Evolutionary conservation across 345 rosid species (phyloP).

Genomic region (Rhizophora apiculata): DNA sequence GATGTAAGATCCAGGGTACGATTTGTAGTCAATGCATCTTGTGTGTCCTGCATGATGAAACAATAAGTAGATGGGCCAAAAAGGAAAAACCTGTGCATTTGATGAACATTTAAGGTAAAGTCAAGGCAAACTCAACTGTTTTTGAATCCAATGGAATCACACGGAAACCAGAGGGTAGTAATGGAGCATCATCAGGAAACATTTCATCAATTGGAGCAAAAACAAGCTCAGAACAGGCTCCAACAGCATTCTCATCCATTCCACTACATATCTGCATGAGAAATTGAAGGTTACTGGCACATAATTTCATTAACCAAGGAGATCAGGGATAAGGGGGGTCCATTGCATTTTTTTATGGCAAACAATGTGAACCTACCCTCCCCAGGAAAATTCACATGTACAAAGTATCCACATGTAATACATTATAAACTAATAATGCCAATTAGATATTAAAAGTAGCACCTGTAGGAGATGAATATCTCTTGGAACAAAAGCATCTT

Average conservation of each 20-base stretch:
- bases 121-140: conserved; percentile 44
- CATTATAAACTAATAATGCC: background rate
- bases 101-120: background rate
- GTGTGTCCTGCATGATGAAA: conserved; percentile 42
- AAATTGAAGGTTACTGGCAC: conserved; percentile 2
- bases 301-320: background rate
- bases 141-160: conserved; percentile 86
- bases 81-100: background rate
- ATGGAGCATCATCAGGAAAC: conserved; percentile 97
- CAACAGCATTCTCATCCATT: conserved; percentile 86
- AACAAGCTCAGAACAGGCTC: conserved; percentile 86
- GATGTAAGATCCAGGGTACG: conserved; percentile 95
- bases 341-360: background rate
- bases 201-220: conserved; percentile 97
- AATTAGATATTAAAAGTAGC: background rate
- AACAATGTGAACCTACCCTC: background rate
- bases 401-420: background rate
- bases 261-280: conserved; percentile 78
- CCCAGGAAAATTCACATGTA: background rate
- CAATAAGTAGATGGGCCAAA: conserved; percentile 7
- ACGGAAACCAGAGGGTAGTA: conserved; percentile 94
- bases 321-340: too few relatives aligned
- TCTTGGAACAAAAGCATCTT: conserved; percentile 81
- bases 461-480: conserved; percentile 99
- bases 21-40: conserved; percentile 45